Percentiles rank a stretch among this genome's conserved stretches.
phyloP scores from a whole-genome alignment of 805 yeast species.

The Metschnikowia baotianmanensis region DNA sequence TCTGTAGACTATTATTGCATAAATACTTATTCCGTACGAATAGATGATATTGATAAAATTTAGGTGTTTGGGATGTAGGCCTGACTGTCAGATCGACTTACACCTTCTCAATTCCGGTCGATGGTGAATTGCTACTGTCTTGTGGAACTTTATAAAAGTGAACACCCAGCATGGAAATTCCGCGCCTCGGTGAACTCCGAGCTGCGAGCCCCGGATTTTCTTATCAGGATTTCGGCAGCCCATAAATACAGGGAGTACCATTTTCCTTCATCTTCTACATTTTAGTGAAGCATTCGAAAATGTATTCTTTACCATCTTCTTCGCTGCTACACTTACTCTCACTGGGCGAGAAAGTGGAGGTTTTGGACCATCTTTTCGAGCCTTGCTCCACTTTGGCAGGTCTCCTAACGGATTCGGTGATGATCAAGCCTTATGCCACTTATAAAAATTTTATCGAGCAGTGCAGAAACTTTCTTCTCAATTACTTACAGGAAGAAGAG shows the following conservation, averaged over 20 bases:
- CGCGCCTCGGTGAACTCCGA: slow-evolving; percentile 11
- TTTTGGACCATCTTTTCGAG: slow-evolving; percentile 61
- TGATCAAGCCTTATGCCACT: slow-evolving; percentile 19
- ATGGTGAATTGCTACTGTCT: no score
- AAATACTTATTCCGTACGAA: no score
- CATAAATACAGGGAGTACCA: not conserved
- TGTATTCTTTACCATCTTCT: slow-evolving; percentile 14
- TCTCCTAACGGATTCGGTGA: slow-evolving; percentile 30
- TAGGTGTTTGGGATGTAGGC: no score
- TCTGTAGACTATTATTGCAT: slow-evolving; percentile 14
- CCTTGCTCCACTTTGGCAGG: slow-evolving; percentile 51
- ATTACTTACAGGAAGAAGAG: slow-evolving; percentile 27
- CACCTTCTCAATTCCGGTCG: no score
- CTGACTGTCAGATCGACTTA: no score
- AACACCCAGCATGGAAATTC: not conserved
- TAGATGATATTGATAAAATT: no score
- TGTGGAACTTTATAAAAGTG: no score
- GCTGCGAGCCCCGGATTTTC: slow-evolving; percentile 4
- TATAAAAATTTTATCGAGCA: slow-evolving; percentile 44
- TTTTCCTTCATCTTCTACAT: not conserved
- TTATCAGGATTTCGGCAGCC: slow-evolving; percentile 1
- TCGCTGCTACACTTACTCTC: slow-evolving; percentile 15
- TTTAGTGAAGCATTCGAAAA: not conserved
- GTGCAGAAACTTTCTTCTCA: slow-evolving; percentile 38
- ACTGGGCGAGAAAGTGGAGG: slow-evolving; percentile 29